Base-by-base conservation (phyloP, 2,329 filamentous ascomycete genomes). In the Botrytis aclada region DNA sequence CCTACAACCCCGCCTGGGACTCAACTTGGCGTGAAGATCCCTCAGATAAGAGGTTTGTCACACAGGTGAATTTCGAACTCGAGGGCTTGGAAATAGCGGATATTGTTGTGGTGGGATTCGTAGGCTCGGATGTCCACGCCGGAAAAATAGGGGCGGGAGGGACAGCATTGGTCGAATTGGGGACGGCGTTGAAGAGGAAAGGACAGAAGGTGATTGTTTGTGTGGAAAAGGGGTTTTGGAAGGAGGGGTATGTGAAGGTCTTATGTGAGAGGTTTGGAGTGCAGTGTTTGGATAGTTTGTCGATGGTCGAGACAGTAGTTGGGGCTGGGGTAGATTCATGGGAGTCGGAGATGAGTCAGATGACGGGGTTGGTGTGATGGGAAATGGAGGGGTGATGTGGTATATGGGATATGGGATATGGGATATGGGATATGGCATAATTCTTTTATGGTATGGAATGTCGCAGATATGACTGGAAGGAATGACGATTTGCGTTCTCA, bases 181-280 rank as follows among this genome's bases (percentile, higher is more conserved):
- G 0, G 85, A 86, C 64, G 77, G 76, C 64, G 82, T 85, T 84
- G 22, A 83, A 82, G 20, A 78, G 82, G 73, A 89, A 88, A 8
- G 95, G 83, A 0, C 94, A 97, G 2, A 98, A 20, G 97, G 85
- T 1, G 95, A 94, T 77, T 98, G 94, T 0, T 87, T 87, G 81
- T 97, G 94, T 20, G 89, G 83, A 77, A 2, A 79, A 83, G 37
- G 83, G 83, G 0, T 92, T 88, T 76, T 84, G 80, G 80, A 89
- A 89, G 79, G 83, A 83, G n/a, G 89, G 88, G 0, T 90, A 92
- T 75, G 87, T 92, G 45, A 82, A 88, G 77, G 81, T 89, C 22
- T 84, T 89, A 16, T 90, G 88, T 74, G 78, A 82, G 73, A 82
- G 82, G 70, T 86, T 85, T 74, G 82, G 45, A 80, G 0, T 79